Evolutionary conservation across 202 grass and related monocot genomes (phyloP), one percentile per base, ranked within the genome.

Genomic region (Panicum virgatum): DNA sequence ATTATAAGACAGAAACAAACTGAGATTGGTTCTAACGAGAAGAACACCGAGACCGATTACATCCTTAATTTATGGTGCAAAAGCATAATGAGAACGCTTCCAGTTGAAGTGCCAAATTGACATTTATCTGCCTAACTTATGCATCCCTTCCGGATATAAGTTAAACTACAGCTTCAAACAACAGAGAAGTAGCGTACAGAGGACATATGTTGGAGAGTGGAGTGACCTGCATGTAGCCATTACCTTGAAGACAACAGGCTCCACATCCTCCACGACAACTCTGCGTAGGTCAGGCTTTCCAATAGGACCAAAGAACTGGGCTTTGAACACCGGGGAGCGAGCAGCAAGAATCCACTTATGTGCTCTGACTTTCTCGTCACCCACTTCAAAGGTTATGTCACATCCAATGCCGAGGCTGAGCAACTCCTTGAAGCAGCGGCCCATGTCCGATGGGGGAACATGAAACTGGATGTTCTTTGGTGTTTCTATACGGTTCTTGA

Each of bases 211-310:
- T n/a, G 58, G 39, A 50, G 72, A 62, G 75, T 53, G 2, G 26
- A 38, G 69, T 1, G 11, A 60, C 73, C 42, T 56, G 56, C 19
- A 76, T 46, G 51, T 53, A 44, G 52, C 11, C 54, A 84, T 73
- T 89, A 97, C 94, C 94, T 93, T 93, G 78, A 97, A 97, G 76
- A 93, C 87, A 9, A 82, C 65, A 83, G 94, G 94, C 75, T 97
- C 91, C 37, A 97, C 86, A 85, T 97, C 94, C 77, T 96, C 90
- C 36, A 96, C 90, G 6, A 83, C 62, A 66, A 93, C 76, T 62
- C 62, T 91, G 36, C 69, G 73, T 39, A 93, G 72, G 43, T 83
- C 85, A 57, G 90, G 63, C 26, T 93, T 96, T 57, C 93, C 93
- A 62, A 96, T 93, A 82, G 88, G 90, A 75, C 93, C 93, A 80